Evolutionary conservation across 768 basidiomycete species (phyloP).

Genomic region (Rubroboletus satanas): DNA sequence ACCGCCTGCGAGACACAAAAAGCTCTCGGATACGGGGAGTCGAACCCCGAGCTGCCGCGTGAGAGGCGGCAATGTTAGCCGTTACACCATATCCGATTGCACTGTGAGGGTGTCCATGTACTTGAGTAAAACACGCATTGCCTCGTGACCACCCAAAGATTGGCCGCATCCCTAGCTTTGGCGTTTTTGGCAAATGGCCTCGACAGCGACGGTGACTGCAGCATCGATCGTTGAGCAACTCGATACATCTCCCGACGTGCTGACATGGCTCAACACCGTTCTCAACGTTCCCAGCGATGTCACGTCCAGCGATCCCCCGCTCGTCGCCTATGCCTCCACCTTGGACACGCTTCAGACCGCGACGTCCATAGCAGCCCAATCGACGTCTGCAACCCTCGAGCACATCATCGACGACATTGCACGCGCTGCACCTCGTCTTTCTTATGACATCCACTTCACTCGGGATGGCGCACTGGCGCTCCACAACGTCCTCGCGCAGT

Average conservation of each 20-base stretch:
- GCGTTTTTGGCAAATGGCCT: conserved; percentile 19
- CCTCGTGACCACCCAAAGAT: no score
- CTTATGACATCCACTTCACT: conserved; percentile 97
- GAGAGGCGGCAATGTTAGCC: conserved; percentile 67
- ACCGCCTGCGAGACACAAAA: not conserved
- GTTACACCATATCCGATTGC: conserved; percentile 55
- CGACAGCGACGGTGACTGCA: conserved; percentile 25
- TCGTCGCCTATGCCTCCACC: conserved; percentile 60
- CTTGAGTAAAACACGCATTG: no score
- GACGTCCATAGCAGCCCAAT: conserved; percentile 85
- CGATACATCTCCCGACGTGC: conserved; percentile 56
- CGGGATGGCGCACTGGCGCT: conserved; percentile 83
- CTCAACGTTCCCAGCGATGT: conserved; percentile 40
- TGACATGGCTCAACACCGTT: conserved; percentile 71
- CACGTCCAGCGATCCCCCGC: conserved; percentile 29
- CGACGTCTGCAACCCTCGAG: conserved; percentile 84
- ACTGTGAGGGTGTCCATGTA: not conserved
- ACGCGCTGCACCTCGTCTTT: conserved; percentile 81
- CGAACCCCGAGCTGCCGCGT: conserved; percentile 43
- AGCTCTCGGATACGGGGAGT: conserved; percentile 31
- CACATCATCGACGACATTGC: conserved; percentile 91
- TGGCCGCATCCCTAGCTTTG: not conserved
- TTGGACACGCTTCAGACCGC: conserved; percentile 71
- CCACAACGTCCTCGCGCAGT: conserved; percentile 57
- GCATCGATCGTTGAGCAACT: conserved; percentile 50